Percentiles rank a stretch among this genome's conserved stretches.
phyloP scores from a whole-genome alignment of 2,329 filamentous ascomycete genomes.

The Aaosphaeria pasadenensis region DNA sequence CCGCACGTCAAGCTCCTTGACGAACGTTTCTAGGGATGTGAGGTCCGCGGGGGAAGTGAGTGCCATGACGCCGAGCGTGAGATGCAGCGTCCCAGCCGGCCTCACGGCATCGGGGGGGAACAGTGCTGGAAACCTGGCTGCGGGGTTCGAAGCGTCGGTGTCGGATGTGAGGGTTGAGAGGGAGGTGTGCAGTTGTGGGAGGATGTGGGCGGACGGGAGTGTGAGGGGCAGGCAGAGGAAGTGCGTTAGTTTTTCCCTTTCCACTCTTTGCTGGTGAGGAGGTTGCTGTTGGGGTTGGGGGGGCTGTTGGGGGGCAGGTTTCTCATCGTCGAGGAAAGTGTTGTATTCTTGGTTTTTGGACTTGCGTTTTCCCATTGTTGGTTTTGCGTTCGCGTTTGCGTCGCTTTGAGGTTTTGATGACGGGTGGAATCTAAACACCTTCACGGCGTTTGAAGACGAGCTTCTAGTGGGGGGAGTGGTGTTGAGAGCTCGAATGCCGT shows the following conservation, averaged over 20 bases:
- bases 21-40: slow-evolving; percentile 28
- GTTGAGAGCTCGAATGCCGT: not conserved
- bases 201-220: too few relatives aligned
- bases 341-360: slow-evolving; percentile 27
- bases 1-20: not conserved
- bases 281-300: not conserved
- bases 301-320: slow-evolving; percentile 2
- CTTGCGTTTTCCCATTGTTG: slow-evolving; percentile 32
- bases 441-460: too few relatives aligned
- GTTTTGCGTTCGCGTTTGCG: too few relatives aligned
- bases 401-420: not conserved
- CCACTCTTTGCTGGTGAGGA: slow-evolving; percentile 2
- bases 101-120: slow-evolving; percentile 68
- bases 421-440: not conserved
- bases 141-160: too few relatives aligned
- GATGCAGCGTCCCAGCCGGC: slow-evolving; percentile 75
- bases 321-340: slow-evolving; percentile 33
- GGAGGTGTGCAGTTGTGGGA: not conserved
- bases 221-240: slow-evolving; percentile 66
- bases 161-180: too few relatives aligned
- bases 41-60: slow-evolving; percentile 55
- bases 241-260: slow-evolving; percentile 57
- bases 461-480: not conserved
- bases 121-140: slow-evolving; percentile 9
- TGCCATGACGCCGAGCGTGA: slow-evolving; percentile 85